Percentiles rank a stretch among this genome's conserved stretches.
Evolutionary conservation across 164 flowering plant species (phyloP).

Genomic region (Chloranthus sessilifolius): DNA sequence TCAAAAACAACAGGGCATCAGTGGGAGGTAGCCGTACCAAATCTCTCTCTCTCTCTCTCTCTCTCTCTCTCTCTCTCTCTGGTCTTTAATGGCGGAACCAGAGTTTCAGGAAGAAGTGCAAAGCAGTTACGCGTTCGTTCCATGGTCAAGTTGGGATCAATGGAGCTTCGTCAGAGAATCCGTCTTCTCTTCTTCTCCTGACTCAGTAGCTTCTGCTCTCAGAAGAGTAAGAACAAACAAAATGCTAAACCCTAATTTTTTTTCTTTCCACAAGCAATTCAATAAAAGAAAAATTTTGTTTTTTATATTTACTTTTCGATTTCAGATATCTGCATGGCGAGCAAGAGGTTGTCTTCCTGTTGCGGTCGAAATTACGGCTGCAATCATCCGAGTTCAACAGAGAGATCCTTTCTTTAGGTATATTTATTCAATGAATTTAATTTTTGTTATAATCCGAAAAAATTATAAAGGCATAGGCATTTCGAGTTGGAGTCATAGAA

Average conservation of each 20-base stretch:
- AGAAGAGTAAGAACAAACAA: slow-evolving; percentile 33
- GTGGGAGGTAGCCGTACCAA: no score
- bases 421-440: no score
- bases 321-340: slow-evolving; percentile 71
- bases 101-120: background rate
- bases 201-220: slow-evolving; percentile 46
- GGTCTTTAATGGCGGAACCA: background rate
- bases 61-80: slow-evolving; percentile 1
- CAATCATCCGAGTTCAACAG: slow-evolving; percentile 64
- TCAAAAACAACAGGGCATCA: no score
- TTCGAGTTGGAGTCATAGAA: no score
- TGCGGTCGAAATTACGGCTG: slow-evolving; percentile 61
- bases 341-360: slow-evolving; percentile 74
- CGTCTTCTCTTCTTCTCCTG: slow-evolving; percentile 63
- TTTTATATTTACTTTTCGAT: background rate
- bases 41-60: slow-evolving; percentile 5
- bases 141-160: slow-evolving; percentile 87
- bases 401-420: slow-evolving; percentile 73
- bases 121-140: slow-evolving; percentile 48
- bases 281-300: background rate
- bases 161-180: slow-evolving; percentile 70
- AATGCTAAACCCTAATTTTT: background rate
- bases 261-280: background rate
- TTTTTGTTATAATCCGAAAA: no score
- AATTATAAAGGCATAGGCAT: no score